Conservation (phyloP, 805 yeast species). For the Saccharomycopsis oosterbeekiorum region DNA sequence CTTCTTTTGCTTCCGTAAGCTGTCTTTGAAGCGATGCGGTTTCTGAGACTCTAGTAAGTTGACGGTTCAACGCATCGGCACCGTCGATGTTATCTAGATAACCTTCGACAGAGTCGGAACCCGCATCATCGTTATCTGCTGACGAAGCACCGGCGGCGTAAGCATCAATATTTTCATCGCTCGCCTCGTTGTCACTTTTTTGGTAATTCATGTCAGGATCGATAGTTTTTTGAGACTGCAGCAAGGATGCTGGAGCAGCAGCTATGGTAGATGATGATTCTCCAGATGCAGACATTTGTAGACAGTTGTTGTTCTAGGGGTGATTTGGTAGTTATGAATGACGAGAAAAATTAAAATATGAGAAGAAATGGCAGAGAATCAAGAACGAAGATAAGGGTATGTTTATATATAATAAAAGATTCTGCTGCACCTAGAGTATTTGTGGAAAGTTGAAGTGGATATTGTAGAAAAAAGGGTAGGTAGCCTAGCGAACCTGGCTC, state of each 20-base stretch:
- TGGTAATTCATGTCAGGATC: too few species aligned
- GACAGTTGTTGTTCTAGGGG: too few species aligned
- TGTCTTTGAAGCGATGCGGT: slow-evolving; percentile 5
- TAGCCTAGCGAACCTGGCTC: not conserved
- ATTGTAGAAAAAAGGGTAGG: not conserved
- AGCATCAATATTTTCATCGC: too few species aligned
- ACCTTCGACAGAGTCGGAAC: not conserved
- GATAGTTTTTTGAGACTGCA: not conserved
- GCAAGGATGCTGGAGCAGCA: not conserved
- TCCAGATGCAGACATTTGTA: not conserved
- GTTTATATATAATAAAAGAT: not conserved
- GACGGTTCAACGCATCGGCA: slow-evolving; percentile 9
- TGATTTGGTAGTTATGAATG: too few species aligned
- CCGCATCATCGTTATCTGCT: too few species aligned
- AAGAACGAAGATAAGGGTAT: not conserved
- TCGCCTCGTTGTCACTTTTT: too few species aligned
- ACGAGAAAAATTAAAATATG: too few species aligned
- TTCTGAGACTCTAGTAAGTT: slow-evolving; percentile 5
- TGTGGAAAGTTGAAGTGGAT: too few species aligned
- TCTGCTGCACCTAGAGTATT: too few species aligned
- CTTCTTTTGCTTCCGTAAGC: slow-evolving; percentile 1
- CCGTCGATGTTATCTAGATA: slow-evolving; percentile 17
- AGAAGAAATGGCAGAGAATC: not conserved
- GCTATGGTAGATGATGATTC: not conserved
- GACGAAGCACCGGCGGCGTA: too few species aligned